Evolutionary conservation across 2,329 filamentous ascomycete genomes (phyloP), one percentile per base, ranked within the genome.

Genomic region (Hypoxylon sp.): DNA sequence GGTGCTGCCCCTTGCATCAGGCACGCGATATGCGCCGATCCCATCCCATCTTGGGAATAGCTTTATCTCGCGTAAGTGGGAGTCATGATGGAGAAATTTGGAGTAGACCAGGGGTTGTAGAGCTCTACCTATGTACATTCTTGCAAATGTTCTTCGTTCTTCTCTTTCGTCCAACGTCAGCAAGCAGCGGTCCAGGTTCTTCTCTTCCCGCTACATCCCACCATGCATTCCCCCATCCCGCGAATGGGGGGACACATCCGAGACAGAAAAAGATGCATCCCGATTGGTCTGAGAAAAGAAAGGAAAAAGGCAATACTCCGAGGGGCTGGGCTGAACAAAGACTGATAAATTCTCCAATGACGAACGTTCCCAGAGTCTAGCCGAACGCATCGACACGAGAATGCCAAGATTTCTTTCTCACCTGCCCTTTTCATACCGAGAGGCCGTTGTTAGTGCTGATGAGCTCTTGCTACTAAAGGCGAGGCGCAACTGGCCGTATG

Each of bases 141-240:
- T 42, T 17, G 43, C 55, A n/a, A n/a, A n/a, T n/a, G n/a, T n/a
- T n/a, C n/a, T n/a, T n/a, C n/a, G n/a, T n/a, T n/a, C n/a, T n/a
- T n/a, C n/a, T n/a, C n/a, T n/a, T n/a, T n/a, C n/a, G n/a, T n/a
- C 48, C 52, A 55, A 56, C 44, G 52, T 59, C 44, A 59, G 55
- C 55, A 43, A 26, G 35, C 31, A 43, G 27, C n/a, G n/a, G 30
- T 35, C 21, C 21, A 6, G 21, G 6, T 25, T 25, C 21, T 9
- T 5, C 21, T 9, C 37, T 44, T 20, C 31, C 41, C 20, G 42
- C 42, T 46, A 34, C 31, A 37, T 54, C 43, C 44, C 31, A 38
- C 23, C 19, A 36, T 9, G 5, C 21, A 25, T 9, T 25, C 5
- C 21, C 9, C 21, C n/a, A n/a, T n/a, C 5, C 21, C 9, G 21